Evolutionary conservation across 2,329 filamentous ascomycete genomes (phyloP).

Genomic region (Xylaria sp.): DNA sequence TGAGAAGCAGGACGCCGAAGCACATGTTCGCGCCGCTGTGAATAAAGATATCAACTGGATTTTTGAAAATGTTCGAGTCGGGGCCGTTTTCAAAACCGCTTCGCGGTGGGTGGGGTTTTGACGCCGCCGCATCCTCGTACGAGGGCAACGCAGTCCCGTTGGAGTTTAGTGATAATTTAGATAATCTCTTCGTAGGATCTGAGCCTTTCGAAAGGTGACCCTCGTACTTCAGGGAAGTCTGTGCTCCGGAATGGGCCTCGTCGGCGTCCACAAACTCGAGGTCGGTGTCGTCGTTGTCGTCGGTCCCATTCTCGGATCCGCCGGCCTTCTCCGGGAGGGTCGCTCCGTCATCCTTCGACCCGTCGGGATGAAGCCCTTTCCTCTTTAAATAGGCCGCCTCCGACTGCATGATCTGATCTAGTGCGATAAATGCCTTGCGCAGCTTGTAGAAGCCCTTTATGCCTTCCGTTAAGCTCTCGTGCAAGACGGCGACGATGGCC

Average conservation of each 20-base stretch:
- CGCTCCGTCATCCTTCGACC: conserved; percentile 18
- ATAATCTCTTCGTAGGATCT: conserved; percentile 33
- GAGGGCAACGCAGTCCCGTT: conserved; percentile 6
- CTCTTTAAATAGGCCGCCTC: conserved; percentile 62
- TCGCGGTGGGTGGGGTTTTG: conserved; percentile 1
- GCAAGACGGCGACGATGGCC: conserved; percentile 84
- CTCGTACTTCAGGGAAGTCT: conserved; percentile 50
- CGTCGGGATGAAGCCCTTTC: conserved; percentile 34
- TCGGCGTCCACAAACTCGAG: conserved; percentile 61
- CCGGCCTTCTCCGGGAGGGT: conserved; percentile 25
- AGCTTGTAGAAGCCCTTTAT: conserved; percentile 92
- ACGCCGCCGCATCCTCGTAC: background rate
- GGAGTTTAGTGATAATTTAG: conserved; percentile 28
- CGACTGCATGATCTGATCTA: conserved; percentile 77
- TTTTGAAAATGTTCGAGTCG: conserved; percentile 67
- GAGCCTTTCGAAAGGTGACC: conserved; percentile 46
- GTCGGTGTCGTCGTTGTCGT: conserved; percentile 43
- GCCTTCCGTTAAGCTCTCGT: conserved; percentile 89
- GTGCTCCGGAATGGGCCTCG: conserved; percentile 48
- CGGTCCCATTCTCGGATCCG: conserved; percentile 16
- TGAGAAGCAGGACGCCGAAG: conserved; percentile 80
- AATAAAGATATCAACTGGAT: conserved; percentile 83
- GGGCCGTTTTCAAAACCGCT: conserved; percentile 44
- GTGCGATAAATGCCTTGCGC: conserved; percentile 81
- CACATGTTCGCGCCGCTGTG: conserved; percentile 88